phyloP scores from a whole-genome alignment of 345 rosid species.

The Eucalyptus pauciflora region DNA sequence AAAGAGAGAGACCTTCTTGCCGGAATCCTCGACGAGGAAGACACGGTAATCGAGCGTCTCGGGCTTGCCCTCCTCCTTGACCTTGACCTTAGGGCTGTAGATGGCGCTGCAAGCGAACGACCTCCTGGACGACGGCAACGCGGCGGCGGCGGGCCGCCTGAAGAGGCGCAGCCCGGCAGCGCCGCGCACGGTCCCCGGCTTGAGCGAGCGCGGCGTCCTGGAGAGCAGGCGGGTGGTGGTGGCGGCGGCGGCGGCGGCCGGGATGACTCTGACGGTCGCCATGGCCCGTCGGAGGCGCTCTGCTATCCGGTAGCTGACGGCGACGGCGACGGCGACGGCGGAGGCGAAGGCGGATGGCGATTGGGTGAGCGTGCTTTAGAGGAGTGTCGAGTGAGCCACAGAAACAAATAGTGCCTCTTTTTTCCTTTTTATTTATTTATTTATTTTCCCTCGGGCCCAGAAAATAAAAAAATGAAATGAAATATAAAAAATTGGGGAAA shows the following conservation, averaged over 20 bases:
- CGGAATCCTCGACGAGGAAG: constrained; percentile 56
- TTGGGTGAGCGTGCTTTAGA: background rate
- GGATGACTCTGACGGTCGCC: constrained; percentile 53
- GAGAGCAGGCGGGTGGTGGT: constrained; percentile 36
- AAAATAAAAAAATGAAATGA: background rate
- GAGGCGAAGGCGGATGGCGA: background rate
- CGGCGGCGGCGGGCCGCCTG: background rate
- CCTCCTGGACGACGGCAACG: constrained; percentile 10
- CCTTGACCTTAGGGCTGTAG: constrained; percentile 44
- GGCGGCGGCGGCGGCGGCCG: constrained; percentile 13
- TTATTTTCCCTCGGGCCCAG: background rate
- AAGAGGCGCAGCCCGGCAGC: constrained; percentile 4
- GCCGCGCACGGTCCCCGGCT: background rate
- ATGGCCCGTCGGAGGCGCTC: constrained; percentile 6
- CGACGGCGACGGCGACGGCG: background rate
- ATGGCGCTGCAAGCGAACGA: constrained; percentile 47
- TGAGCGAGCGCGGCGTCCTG: constrained; percentile 13
- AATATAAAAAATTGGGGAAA: background rate
- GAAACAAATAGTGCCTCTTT: background rate
- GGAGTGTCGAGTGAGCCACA: background rate
- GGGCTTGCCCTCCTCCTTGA: constrained; percentile 65
- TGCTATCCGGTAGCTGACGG: background rate
- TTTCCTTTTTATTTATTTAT: background rate
- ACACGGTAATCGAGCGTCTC: constrained; percentile 76
- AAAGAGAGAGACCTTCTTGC: constrained; percentile 39